Evolutionary conservation across 2,329 filamentous ascomycete species (phyloP).

Genomic region (Teratosphaeria pseudoeucalypti): DNA sequence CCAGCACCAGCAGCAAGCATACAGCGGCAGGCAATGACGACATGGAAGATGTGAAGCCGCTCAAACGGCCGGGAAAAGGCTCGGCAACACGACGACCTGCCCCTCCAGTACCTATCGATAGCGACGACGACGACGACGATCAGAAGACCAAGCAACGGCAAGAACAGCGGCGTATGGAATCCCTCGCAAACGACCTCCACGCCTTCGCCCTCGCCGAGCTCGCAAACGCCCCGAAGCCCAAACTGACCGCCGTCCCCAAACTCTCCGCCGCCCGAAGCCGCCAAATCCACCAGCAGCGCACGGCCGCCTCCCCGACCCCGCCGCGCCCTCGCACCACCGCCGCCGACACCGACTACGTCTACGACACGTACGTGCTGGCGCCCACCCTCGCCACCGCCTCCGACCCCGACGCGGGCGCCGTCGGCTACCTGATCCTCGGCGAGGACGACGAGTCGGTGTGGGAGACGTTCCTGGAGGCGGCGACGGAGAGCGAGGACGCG

Average conservation of each 20-base stretch:
- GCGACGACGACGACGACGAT: background rate
- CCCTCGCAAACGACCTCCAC: conserved; percentile 18
- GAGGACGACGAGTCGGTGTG: conserved; percentile 46
- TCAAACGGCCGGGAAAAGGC: conserved; percentile 4
- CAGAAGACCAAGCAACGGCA: background rate
- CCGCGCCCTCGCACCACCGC: conserved; percentile 20
- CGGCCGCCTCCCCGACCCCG: conserved; percentile 3
- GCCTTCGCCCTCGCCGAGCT: conserved; percentile 19
- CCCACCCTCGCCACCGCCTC: conserved; percentile 7
- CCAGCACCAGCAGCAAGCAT: background rate
- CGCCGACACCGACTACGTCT: conserved; percentile 46
- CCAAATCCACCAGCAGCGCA: conserved; percentile 14
- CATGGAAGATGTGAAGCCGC: background rate
- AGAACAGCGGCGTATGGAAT: conserved; percentile 7
- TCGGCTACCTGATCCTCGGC: conserved; percentile 40
- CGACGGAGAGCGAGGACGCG: conserved; percentile 36
- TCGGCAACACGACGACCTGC: background rate
- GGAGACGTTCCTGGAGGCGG: conserved; percentile 46
- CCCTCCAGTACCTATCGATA: background rate
- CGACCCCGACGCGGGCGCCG: conserved; percentile 18
- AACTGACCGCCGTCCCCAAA: conserved; percentile 17
- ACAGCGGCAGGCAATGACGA: background rate
- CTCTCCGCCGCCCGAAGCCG: conserved; percentile 17
- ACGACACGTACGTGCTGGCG: conserved; percentile 49
- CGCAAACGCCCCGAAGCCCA: conserved; percentile 10